Base-by-base conservation (phyloP, 2,329 filamentous ascomycete genomes). In the Claviceps arundinis region DNA sequence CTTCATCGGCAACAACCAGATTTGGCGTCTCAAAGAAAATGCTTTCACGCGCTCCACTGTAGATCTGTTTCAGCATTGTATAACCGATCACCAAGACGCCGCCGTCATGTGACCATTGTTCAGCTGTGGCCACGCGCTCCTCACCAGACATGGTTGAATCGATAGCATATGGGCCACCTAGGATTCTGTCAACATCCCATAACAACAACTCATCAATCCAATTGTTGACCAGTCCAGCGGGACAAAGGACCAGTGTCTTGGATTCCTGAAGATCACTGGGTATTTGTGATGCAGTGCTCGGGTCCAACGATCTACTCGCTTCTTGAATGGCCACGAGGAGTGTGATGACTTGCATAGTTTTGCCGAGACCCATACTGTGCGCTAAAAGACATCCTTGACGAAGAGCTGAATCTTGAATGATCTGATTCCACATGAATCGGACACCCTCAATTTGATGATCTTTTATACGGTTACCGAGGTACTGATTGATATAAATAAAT, bases 281-380 rank as follows among this genome's bases (percentile, higher is more conserved):
- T 37, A 96, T 77, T 63, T 94, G 88, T 0, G 71, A 70, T 3
- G 67, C 67, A 5, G 91, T 68, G 0, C 70, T 64, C 0, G 69
- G 65, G 51, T 89, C 77, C 0, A 64, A 34, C 0, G 85, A 90
- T 19, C 64, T 63, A 4, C 80, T 74, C 3, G 87, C 80, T 58
- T 87, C 77, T 4, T 81, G 74, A 55, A 95, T 78, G 0, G 87
- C 82, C 16, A 86, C 76, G 5, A 96, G 75, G n/a, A 95, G 70
- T 0, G 88, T 86, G 54, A 95, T 88, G 5, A 89, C 80, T 69
- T 95, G 89, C 83, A 95, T 89, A 0, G 89, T 94, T 70, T 95
- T 96, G 16, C 89, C 89, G 2, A 95, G 70, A 1, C 90, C 90
- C 89, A 95, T 95, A 0, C 87, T 88, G 64, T 95, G 89, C 5